A percentile compares a stretch with the other conserved stretches of the same genome.
Evolutionary conservation across 345 rosid species (phyloP).

Genomic region (Lumnitzera racemosa): DNA sequence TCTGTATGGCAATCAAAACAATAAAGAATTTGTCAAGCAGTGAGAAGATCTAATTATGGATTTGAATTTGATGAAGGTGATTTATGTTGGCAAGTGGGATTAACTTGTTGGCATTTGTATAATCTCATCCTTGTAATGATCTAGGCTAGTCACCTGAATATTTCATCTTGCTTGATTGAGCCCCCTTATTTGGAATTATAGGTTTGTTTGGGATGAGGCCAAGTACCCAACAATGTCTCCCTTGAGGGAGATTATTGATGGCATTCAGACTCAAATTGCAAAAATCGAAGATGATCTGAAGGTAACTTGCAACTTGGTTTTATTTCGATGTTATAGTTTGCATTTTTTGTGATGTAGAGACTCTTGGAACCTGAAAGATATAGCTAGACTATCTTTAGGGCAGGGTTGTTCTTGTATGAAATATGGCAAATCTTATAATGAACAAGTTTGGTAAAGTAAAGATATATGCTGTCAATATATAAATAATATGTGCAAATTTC

Average conservation of each 20-base stretch:
- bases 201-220: conserved; percentile 98
- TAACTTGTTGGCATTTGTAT: background rate
- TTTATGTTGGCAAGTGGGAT: background rate
- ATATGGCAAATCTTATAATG: too few species aligned
- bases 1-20: too few species aligned
- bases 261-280: conserved; percentile 72
- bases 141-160: background rate
- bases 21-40: too few species aligned
- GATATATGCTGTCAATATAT: too few species aligned
- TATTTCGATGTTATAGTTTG: background rate
- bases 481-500: too few species aligned
- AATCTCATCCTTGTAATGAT: background rate
- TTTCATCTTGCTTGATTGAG: background rate
- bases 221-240: conserved; percentile 95
- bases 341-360: too few species aligned
- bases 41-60: background rate
- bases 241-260: conserved; percentile 74
- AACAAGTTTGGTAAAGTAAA: too few species aligned
- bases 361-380: too few species aligned
- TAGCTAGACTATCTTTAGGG: too few species aligned
- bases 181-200: conserved; percentile 17
- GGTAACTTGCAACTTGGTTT: conserved; percentile 32
- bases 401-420: too few species aligned
- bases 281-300: conserved; percentile 99
- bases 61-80: background rate